Percentiles rank a stretch among this genome's conserved stretches.
These are phyloP conservation scores for Cladochytrium replicatum DNA, from an alignment of 192 early-diverging fungal species.

Conservation along the genomic window DNA sequence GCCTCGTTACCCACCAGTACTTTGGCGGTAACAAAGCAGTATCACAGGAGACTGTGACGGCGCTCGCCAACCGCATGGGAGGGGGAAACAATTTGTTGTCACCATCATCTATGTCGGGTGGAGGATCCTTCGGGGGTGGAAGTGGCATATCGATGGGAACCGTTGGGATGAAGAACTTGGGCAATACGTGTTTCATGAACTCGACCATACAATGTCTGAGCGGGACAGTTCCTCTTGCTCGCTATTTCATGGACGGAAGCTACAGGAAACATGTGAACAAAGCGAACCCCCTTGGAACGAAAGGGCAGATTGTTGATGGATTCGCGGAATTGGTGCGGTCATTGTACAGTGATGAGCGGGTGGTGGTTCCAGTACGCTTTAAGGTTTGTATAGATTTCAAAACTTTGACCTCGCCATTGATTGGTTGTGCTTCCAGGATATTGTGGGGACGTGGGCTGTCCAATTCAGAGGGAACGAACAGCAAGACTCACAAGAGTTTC, in stretches of 20 bases:
- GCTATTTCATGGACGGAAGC: conserved; percentile 10
- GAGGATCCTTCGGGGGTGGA: conserved; percentile 9
- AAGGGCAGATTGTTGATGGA: conserved; percentile 50
- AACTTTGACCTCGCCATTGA: conserved; percentile 63
- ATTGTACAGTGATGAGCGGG: conserved; percentile 56
- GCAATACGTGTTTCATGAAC: conserved; percentile 80
- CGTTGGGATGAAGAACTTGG: conserved; percentile 54
- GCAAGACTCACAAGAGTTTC: conserved; percentile 89
- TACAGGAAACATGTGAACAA: conserved; percentile 43
- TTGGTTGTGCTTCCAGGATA: conserved; percentile 37
- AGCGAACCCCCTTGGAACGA: conserved; percentile 46
- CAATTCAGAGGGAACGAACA: conserved; percentile 73
- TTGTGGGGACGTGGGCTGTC: conserved; percentile 8
- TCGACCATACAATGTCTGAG: conserved; percentile 69
- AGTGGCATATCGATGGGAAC: conserved; percentile 1
- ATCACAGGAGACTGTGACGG: background rate
- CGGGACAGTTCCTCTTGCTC: conserved; percentile 28
- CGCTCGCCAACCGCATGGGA: background rate
- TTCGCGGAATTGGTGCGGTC: conserved; percentile 61
- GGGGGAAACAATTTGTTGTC: conserved; percentile 1
- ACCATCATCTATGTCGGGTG: background rate
- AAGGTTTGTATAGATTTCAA: conserved; percentile 48
- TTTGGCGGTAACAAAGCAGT: conserved; percentile 4
- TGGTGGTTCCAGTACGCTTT: conserved; percentile 58
- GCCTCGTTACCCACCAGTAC: conserved; percentile 1